Evolutionary conservation across 306 rosid species (phyloP), one percentile per base, ranked within the genome.

Genomic region (Pyrus bretschneideri): DNA sequence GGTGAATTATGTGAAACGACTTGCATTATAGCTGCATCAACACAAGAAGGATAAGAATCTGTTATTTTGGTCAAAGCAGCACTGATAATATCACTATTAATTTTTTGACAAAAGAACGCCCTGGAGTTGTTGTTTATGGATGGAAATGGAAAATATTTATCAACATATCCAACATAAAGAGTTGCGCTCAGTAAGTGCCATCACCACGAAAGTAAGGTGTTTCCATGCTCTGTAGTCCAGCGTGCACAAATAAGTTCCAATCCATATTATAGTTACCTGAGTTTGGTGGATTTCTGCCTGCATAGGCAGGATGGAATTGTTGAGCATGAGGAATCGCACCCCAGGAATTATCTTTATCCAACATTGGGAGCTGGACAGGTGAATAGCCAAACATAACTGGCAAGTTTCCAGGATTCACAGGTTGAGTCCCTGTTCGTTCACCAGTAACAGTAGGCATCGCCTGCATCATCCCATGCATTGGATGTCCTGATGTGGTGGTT

Each of bases 271-370:
- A 62, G 58, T 73, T 86, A 94, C 98, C 98, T 87, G 97, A 69
- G 73, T 73, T 92, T 69, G 93, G 70, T 15, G 90, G 94, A 64
- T 85, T 87, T 69, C 95, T 87, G 31, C 91, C 88, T 46, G 75
- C 85, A 80, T 78, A 85, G 80, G 92, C 77, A 78, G 87, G 77
- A 64, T 88, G 98, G 72, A 92, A 81, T 67, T 80, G 94, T 83
- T 92, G 97, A 62, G 97, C 80, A 76, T 85, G 97, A 81, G 96
- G 73, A 76, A 76, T 86, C 86, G 83, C 63, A 74, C 97, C 94
- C 93, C 93, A 88, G 11, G 96, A 73, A 54, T 83, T 85, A 83
- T 96, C 99, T 81, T 92, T 92, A 80, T 92, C 94, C 84, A 89
- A 78, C 81, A 83, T 75, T 7, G 96, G 96, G 77, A 95, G 86